Conservation (phyloP, 441 rosid genomes). For the Bocquillonia castaneifolia region DNA sequence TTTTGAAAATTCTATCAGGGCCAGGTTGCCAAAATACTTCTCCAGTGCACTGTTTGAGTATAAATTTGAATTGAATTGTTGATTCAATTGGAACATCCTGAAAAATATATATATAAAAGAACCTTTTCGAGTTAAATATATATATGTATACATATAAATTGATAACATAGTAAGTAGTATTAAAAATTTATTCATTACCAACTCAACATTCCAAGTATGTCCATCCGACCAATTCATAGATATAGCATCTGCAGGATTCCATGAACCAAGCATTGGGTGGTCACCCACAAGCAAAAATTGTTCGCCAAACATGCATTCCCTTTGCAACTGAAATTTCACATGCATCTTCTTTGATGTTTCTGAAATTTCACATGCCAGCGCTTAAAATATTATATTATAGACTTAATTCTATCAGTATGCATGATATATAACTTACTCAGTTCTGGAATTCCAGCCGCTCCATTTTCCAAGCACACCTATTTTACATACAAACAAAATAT, state of each 20-base stretch:
- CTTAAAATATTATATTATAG: too few species aligned
- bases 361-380: background rate
- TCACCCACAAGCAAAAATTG: slow-evolving; percentile 40
- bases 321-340: slow-evolving; percentile 40
- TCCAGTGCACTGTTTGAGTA: slow-evolving; percentile 25
- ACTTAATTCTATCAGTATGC: too few species aligned
- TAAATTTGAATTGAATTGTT: slow-evolving; percentile 37
- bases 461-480: slow-evolving; percentile 20
- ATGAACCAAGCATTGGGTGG: slow-evolving; percentile 34
- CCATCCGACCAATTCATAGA: slow-evolving; percentile 47
- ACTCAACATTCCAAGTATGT: slow-evolving; percentile 39
- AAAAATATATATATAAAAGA: background rate
- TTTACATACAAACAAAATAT: slow-evolving; percentile 7
- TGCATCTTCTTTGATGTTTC: slow-evolving; percentile 29
- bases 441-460: slow-evolving; percentile 7
- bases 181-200: slow-evolving; percentile 25
- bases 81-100: slow-evolving; percentile 34
- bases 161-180: too few species aligned
- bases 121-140: background rate
- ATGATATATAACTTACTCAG: slow-evolving; percentile 3
- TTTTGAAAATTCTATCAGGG: slow-evolving; percentile 35
- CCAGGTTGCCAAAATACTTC: slow-evolving; percentile 46
- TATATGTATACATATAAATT: background rate
- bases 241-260: slow-evolving; percentile 38
- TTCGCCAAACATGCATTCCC: slow-evolving; percentile 38